Percentiles rank a stretch among this genome's conserved stretches.
phyloP scores from a whole-genome alignment of 2,329 filamentous ascomycete species.

The Tricladium varicosporioides region DNA sequence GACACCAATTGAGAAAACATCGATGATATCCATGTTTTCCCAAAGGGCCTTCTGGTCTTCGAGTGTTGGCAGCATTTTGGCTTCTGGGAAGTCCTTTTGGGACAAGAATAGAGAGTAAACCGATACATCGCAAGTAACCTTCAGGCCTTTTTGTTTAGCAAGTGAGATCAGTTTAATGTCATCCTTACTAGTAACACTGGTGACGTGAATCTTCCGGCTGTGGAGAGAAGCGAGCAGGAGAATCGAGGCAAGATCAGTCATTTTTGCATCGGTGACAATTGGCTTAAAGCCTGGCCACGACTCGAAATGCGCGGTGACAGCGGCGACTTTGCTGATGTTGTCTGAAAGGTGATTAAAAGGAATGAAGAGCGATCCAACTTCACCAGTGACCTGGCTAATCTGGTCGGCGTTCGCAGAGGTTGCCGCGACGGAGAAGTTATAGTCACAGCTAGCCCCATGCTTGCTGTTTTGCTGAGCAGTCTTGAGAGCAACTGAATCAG shows the following conservation, averaged over 20 bases:
- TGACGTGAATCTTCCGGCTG: slow-evolving; percentile 75
- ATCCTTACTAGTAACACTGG: slow-evolving; percentile 76
- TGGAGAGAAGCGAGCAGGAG: slow-evolving; percentile 75
- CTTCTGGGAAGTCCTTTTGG: slow-evolving; percentile 67
- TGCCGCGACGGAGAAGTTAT: slow-evolving; percentile 75
- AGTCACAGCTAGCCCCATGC: slow-evolving; percentile 69
- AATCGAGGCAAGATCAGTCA: slow-evolving; percentile 77
- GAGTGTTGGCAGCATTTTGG: slow-evolving; percentile 61
- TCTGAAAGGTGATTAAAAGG: slow-evolving; percentile 77
- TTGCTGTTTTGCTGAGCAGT: slow-evolving; percentile 70
- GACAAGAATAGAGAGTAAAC: slow-evolving; percentile 76
- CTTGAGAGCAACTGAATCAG: slow-evolving; percentile 68
- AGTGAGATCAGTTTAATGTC: slow-evolving; percentile 75
- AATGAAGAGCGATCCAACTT: slow-evolving; percentile 79
- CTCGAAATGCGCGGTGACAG: slow-evolving; percentile 75
- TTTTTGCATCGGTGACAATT: slow-evolving; percentile 78
- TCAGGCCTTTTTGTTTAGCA: slow-evolving; percentile 77
- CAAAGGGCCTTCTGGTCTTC: slow-evolving; percentile 72
- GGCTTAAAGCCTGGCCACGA: slow-evolving; percentile 76
- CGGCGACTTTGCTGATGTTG: slow-evolving; percentile 81
- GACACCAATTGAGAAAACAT: slow-evolving; percentile 77
- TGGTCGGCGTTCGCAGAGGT: slow-evolving; percentile 73
- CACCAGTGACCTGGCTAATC: slow-evolving; percentile 67
- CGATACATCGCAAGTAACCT: slow-evolving; percentile 80
- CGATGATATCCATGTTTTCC: slow-evolving; percentile 70